A percentile compares a stretch with the other conserved stretches of the same genome.
Conservation (phyloP, 306 rosid genomes). For the Cicer arietinum region DNA sequence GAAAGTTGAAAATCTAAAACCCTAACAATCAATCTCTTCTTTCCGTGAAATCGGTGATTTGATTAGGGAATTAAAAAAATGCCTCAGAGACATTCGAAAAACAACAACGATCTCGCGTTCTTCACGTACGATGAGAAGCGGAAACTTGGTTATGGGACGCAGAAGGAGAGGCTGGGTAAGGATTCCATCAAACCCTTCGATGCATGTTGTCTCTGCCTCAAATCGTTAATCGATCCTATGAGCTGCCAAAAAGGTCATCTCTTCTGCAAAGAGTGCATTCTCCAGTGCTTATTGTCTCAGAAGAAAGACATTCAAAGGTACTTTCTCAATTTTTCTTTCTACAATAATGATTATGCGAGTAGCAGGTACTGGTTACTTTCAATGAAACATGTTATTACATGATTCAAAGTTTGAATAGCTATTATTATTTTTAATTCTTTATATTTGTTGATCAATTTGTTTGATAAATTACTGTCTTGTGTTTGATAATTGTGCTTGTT, state of each 20-base stretch:
- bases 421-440: too few species aligned
- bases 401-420: too few species aligned
- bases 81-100: conserved; percentile 99
- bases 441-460: too few species aligned
- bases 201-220: conserved; percentile 90
- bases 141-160: conserved; percentile 92
- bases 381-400: too few species aligned
- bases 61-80: conserved; percentile 43
- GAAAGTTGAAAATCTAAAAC: conserved; percentile 27
- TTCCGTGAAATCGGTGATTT: not conserved
- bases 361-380: too few species aligned
- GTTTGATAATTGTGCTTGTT: not conserved
- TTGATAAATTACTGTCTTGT: too few species aligned
- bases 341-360: not conserved
- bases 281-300: conserved; percentile 86
- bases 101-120: conserved; percentile 97
- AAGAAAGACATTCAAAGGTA: conserved; percentile 95
- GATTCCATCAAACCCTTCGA: conserved; percentile 98
- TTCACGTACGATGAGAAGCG: conserved; percentile 98
- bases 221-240: conserved; percentile 87
- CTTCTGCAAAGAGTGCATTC: conserved; percentile 90
- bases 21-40: not conserved
- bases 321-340: not conserved
- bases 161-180: conserved; percentile 87
- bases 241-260: conserved; percentile 90